phyloP scores from a whole-genome alignment of 805 yeast species.

The Starmerella lactis-condensi region DNA sequence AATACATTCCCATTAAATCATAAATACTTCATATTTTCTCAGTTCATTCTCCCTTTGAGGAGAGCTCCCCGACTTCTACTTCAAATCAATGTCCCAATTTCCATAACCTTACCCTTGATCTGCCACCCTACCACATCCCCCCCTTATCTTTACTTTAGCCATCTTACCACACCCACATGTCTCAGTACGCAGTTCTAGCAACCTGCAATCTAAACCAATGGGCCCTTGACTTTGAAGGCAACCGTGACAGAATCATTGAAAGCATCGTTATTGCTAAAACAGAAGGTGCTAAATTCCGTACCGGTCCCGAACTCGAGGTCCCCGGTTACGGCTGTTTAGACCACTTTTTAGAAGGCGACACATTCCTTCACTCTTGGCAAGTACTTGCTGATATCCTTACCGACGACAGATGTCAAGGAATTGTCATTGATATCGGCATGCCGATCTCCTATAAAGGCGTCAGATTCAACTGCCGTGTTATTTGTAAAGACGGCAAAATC shows the following conservation, averaged over 20 bases:
- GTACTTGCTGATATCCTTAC: constrained; percentile 61
- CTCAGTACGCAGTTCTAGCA: constrained; percentile 71
- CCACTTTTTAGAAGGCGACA: constrained; percentile 80
- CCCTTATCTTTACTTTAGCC: too few species aligned
- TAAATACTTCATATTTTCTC: too few species aligned
- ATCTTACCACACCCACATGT: constrained; percentile 34
- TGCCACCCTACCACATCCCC: too few species aligned
- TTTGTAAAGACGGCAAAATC: constrained; percentile 63
- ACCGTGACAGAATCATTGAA: constrained; percentile 72
- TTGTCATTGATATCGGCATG: constrained; percentile 82
- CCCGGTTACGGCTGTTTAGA: constrained; percentile 64
- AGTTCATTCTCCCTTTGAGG: too few species aligned
- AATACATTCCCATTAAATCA: too few species aligned
- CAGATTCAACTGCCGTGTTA: constrained; percentile 76
- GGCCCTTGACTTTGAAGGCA: constrained; percentile 97
- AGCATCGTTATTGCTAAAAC: constrained; percentile 62
- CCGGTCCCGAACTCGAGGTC: constrained; percentile 91
- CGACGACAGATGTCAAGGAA: constrained; percentile 51
- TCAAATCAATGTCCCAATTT: too few species aligned
- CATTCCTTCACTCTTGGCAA: constrained; percentile 86
- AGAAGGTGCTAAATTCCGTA: constrained; percentile 62
- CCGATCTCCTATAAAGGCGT: constrained; percentile 77
- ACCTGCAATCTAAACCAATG: constrained; percentile 95
- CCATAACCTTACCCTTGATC: too few species aligned
- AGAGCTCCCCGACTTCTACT: too few species aligned